These are phyloP conservation scores for Boletus reticulatus DNA, from an alignment of 768 basidiomycete genomes.

Conservation along the genomic window DNA sequence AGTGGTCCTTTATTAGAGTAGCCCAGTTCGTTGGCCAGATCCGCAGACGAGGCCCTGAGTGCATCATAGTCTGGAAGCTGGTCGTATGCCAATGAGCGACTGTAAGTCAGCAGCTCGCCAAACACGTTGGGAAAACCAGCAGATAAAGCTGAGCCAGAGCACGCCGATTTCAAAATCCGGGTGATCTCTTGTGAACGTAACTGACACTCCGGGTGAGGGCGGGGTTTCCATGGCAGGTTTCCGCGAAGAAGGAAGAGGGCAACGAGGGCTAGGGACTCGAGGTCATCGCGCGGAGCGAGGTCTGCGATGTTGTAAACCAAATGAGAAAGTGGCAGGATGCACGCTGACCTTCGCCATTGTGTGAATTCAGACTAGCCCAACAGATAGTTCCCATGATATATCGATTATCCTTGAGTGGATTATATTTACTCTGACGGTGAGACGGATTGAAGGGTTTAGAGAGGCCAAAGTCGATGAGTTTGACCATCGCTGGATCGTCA, in stretches of 20 bases:
- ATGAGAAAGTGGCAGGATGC: not conserved
- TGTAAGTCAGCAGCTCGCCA: not conserved
- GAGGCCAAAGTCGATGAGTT: constrained; percentile 4
- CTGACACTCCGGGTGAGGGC: not conserved
- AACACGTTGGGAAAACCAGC: not conserved
- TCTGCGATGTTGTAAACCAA: not conserved
- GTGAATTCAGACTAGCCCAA: constrained; percentile 3
- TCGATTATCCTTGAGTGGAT: not conserved
- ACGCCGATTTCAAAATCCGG: not conserved
- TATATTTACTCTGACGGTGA: not conserved
- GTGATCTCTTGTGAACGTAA: not conserved
- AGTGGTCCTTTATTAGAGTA: not conserved
- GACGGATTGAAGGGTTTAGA: not conserved
- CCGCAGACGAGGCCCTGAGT: not conserved
- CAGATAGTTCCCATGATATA: not conserved
- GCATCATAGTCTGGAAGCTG: constrained; percentile 1
- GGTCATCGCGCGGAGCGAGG: not conserved
- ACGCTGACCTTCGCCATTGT: constrained; percentile 3
- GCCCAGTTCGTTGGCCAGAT: not conserved
- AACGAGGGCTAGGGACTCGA: not conserved
- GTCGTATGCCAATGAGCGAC: not conserved
- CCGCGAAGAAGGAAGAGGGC: constrained; percentile 3
- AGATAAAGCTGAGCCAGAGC: not conserved
- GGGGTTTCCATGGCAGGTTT: constrained; percentile 2
- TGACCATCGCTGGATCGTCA: not conserved